phyloP scores from a whole-genome alignment of 352 stramenopile species.

The Phytopythium kandeliae region DNA sequence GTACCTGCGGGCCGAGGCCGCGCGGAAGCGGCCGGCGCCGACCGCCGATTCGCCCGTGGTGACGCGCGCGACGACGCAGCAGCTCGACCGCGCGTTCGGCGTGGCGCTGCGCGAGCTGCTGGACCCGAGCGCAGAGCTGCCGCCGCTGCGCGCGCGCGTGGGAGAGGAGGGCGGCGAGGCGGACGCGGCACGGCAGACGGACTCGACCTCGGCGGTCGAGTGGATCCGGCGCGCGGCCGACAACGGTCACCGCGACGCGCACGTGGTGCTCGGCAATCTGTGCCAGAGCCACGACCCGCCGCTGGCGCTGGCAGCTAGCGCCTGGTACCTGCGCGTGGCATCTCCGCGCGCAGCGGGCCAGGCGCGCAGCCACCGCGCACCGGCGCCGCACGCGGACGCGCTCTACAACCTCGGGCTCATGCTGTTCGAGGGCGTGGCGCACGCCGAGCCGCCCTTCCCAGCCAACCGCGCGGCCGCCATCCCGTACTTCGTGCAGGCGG shows the following conservation, averaged over 20 bases:
- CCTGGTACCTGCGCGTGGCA: constrained; percentile 70
- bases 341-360: constrained; percentile 22
- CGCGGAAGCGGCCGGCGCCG: constrained; percentile 16
- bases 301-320: constrained; percentile 55
- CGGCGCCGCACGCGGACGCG: constrained; percentile 66
- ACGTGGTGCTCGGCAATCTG: constrained; percentile 78
- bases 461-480: constrained; percentile 56
- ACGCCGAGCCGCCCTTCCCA: constrained; percentile 58
- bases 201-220: constrained; percentile 68
- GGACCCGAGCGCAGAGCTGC: constrained; percentile 47
- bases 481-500: constrained; percentile 71
- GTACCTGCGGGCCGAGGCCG: constrained; percentile 48
- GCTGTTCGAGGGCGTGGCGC: constrained; percentile 66
- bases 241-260: constrained; percentile 67
- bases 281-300: constrained; percentile 75
- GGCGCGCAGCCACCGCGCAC: constrained; percentile 5
- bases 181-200: constrained; percentile 18
- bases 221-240: constrained; percentile 78
- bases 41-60: constrained; percentile 24
- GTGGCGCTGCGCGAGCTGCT: constrained; percentile 65
- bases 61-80: constrained; percentile 43
- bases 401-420: constrained; percentile 83
- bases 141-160: constrained; percentile 25
- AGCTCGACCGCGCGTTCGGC: constrained; percentile 69
- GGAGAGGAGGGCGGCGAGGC: constrained; percentile 5